Percentiles rank a stretch among this genome's conserved stretches.
Conservation (phyloP, 2,329 filamentous ascomycete genomes). For the Phoma herbarum region DNA sequence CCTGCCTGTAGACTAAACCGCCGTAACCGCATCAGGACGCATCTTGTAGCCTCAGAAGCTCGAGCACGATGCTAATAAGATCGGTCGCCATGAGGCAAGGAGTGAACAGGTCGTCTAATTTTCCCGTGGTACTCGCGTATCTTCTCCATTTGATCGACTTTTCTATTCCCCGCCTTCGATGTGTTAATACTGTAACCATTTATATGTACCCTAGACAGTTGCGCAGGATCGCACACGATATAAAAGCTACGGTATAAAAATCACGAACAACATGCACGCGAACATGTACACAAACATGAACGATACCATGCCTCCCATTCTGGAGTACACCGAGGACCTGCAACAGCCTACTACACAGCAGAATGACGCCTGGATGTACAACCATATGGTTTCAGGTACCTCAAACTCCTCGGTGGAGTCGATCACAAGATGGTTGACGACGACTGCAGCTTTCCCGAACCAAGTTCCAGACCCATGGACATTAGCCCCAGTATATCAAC, state of each 20-base stretch:
- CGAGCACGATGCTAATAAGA: slow-evolving; percentile 11
- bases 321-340: neutral
- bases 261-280: neutral
- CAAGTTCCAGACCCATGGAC: slow-evolving; percentile 22
- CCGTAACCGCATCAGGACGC: slow-evolving; percentile 5
- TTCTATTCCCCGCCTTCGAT: slow-evolving; percentile 5
- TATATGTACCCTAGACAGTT: neutral
- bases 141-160: neutral
- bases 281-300: slow-evolving; percentile 3
- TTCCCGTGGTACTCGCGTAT: slow-evolving; percentile 2
- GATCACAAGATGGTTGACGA: slow-evolving; percentile 3
- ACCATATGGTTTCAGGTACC: neutral
- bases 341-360: neutral
- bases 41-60: slow-evolving; percentile 14
- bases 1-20: slow-evolving; percentile 4
- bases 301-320: neutral
- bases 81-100: slow-evolving; percentile 18
- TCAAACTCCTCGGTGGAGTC: no score
- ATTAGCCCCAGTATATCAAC: slow-evolving; percentile 14
- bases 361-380: slow-evolving; percentile 1
- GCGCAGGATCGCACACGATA: slow-evolving; percentile 14
- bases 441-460: slow-evolving; percentile 19
- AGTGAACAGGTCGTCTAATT: slow-evolving; percentile 8
- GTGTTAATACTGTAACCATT: slow-evolving; percentile 3
- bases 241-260: neutral